A percentile compares a stretch with the other conserved stretches of the same genome.
These are phyloP conservation scores for Durusdinium trenchii DNA, from an alignment of 73 alveolate genomes.

Conservation along the genomic window DNA sequence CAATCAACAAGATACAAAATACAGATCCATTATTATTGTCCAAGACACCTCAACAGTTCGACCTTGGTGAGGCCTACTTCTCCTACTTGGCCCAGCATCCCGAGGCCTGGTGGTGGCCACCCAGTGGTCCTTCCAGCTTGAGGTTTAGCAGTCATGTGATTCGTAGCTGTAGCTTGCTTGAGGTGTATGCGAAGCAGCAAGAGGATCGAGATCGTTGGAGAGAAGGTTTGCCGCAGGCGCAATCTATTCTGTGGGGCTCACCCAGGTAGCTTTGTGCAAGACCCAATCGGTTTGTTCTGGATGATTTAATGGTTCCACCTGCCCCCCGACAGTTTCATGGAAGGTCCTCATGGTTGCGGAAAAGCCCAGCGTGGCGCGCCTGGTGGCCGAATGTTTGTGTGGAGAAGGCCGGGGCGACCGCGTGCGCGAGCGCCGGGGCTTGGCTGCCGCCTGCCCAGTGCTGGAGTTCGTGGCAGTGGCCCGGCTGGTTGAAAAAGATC, in stretches of 20 bases:
- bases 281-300: not conserved
- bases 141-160: not conserved
- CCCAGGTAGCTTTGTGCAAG: not conserved
- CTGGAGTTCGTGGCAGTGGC: constrained; percentile 69
- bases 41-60: too few relatives aligned
- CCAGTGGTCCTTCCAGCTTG: not conserved
- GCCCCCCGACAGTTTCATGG: too few relatives aligned
- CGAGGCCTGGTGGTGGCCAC: not conserved
- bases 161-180: not conserved
- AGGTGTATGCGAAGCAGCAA: constrained; percentile 84
- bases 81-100: constrained; percentile 51
- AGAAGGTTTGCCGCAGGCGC: constrained; percentile 87
- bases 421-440: constrained; percentile 86
- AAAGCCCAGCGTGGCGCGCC: constrained; percentile 86
- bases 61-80: constrained; percentile 34
- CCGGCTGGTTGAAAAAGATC: not conserved
- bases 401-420: not conserved
- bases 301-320: not conserved
- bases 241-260: not conserved
- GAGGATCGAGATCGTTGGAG: constrained; percentile 74
- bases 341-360: constrained; percentile 94
- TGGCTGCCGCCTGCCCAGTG: constrained; percentile 63
- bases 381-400: constrained; percentile 62
- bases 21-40: too few relatives aligned
- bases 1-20: too few relatives aligned